These are phyloP conservation scores for Coniferiporia weirii DNA, from an alignment of 1,284 basidiomycete species.

Conservation along the genomic window DNA sequence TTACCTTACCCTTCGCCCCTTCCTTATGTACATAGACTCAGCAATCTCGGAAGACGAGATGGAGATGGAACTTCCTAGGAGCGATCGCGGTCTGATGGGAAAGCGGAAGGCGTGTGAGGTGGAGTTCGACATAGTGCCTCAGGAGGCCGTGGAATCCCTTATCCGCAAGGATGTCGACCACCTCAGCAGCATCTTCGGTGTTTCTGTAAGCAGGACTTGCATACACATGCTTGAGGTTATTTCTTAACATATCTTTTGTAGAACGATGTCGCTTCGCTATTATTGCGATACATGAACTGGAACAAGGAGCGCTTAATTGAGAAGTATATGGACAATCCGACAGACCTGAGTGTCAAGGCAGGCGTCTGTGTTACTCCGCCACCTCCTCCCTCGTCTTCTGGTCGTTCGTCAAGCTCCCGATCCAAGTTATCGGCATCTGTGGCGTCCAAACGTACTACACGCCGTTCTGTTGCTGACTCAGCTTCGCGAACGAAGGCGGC, in stretches of 20 bases:
- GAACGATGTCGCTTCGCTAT: slow-evolving; percentile 59
- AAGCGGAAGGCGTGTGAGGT: slow-evolving; percentile 73
- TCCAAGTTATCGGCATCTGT: slow-evolving; percentile 18
- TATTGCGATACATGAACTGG: slow-evolving; percentile 87
- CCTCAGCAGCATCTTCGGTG: slow-evolving; percentile 79
- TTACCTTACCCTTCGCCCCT: neutral
- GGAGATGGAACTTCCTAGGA: slow-evolving; percentile 40
- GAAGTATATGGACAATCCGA: slow-evolving; percentile 88
- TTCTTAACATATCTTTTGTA: slow-evolving; percentile 28
- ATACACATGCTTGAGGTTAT: neutral
- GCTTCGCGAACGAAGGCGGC: slow-evolving; percentile 30
- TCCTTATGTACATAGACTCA: slow-evolving; percentile 6
- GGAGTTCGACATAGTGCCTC: slow-evolving; percentile 71
- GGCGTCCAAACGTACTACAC: slow-evolving; percentile 37
- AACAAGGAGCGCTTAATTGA: slow-evolving; percentile 96
- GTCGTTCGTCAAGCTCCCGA: slow-evolving; percentile 7
- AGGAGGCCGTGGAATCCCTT: slow-evolving; percentile 66
- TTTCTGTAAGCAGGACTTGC: slow-evolving; percentile 59
- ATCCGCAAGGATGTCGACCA: slow-evolving; percentile 79
- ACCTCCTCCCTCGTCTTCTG: slow-evolving; percentile 28
- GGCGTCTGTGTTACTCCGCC: slow-evolving; percentile 45
- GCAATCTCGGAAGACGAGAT: slow-evolving; percentile 22
- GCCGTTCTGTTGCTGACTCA: slow-evolving; percentile 35
- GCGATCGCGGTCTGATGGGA: slow-evolving; percentile 55
- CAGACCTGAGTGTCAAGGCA: slow-evolving; percentile 63